Conservation (phyloP, 2,329 filamentous ascomycete species). For the Fusarium protoensiforme region DNA sequence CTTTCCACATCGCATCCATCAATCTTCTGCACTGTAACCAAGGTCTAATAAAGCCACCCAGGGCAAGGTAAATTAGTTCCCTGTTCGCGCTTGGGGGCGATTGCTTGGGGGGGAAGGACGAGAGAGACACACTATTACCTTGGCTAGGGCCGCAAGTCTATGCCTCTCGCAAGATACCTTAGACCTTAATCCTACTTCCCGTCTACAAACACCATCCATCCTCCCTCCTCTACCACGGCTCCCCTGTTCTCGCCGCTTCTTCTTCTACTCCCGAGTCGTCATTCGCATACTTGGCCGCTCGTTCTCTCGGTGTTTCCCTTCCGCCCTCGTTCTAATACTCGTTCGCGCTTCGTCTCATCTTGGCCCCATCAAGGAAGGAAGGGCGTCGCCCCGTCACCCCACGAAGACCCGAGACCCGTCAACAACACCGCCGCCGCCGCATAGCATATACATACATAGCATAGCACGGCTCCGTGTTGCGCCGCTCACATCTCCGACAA, state of each 20-base stretch:
- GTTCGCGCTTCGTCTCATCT: neutral
- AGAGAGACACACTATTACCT: slow-evolving; percentile 4
- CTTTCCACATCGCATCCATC: slow-evolving; percentile 35
- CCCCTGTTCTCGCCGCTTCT: neutral
- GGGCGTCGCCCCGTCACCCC: slow-evolving; percentile 29
- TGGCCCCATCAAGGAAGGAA: slow-evolving; percentile 7
- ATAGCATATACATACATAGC: slow-evolving; percentile 12
- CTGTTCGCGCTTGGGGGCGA: slow-evolving; percentile 34
- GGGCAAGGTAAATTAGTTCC: slow-evolving; percentile 40
- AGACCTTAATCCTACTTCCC: slow-evolving; percentile 33
- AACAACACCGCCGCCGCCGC: slow-evolving; percentile 19
- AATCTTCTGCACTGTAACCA: slow-evolving; percentile 34
- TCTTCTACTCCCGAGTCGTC: neutral
- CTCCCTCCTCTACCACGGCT: slow-evolving; percentile 1
- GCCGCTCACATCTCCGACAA: slow-evolving; percentile 12
- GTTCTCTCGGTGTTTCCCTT: slow-evolving; percentile 6
- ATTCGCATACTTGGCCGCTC: slow-evolving; percentile 19
- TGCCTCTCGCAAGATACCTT: neutral
- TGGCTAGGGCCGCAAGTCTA: slow-evolving; percentile 13
- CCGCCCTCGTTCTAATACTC: neutral
- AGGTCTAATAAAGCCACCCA: slow-evolving; percentile 31
- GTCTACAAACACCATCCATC: slow-evolving; percentile 20
- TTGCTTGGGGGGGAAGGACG: neutral
- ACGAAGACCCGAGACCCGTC: slow-evolving; percentile 24
- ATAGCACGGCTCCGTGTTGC: slow-evolving; percentile 10